Evolutionary conservation across 2,329 filamentous ascomycete species (phyloP), one percentile per base, ranked within the genome.

Genomic region (Passalora sequoiae): DNA sequence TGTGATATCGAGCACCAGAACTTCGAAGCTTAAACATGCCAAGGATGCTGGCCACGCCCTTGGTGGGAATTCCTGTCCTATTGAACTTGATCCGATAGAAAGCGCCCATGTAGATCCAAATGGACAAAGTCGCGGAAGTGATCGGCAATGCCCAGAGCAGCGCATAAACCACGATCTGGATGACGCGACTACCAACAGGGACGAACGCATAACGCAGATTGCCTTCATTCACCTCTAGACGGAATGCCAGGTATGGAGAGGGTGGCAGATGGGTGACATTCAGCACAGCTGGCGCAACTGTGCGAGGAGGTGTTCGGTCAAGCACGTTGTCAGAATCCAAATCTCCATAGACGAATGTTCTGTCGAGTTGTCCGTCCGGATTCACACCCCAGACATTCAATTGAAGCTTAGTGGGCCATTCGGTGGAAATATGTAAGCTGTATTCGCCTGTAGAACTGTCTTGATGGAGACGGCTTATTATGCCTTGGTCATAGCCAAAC

Each of bases 381-480:
- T 81, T 78, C 53, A 81, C 76, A 33, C 80, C 80, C 80, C 80
- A 83, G 3, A 80, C 69, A 51, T 81, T 83, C 47, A 81, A 64
- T 51, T 81, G 78, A 37, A 76, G 70, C 39, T 71, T 62, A 2
- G 74, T 71, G 70, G 46, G 46, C 73, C 77, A 83, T 56, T 83
- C 80, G 2, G 72, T 68, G 69, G 80, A 74, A 44, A 80, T 76
- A 41, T 75, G 67, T n/a, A n/a, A n/a, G n/a, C n/a, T n/a, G 51
- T 74, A 74, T 21, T 69, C 64, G 80, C 80, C 83, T 3, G 63
- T 60, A 40, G 76, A 66, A 15, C 60, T 55, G 1, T 64, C 60
- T 17, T 64, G 65, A 21, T 74, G 67, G 15, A 66, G 58, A 61
- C 81, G 71, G 2, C 63, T 50, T 40, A 78, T 78, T 17, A 82